Conservation (phyloP, 352 stramenopile genomes). For the Globisporangium ultimum region DNA sequence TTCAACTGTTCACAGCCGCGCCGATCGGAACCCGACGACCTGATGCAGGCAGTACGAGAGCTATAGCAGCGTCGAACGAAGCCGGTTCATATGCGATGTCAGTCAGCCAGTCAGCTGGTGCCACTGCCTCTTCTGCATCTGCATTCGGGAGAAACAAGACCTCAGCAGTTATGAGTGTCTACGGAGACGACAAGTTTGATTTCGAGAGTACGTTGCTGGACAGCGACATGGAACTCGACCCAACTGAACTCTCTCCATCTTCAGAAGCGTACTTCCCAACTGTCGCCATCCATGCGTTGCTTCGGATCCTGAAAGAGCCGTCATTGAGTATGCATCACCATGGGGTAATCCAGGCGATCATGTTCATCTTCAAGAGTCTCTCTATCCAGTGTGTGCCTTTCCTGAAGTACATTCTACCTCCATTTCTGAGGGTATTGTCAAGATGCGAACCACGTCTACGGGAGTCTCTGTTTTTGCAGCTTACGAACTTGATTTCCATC, state of each 20-base stretch:
- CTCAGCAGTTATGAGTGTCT: conserved; percentile 10
- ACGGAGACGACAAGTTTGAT: conserved; percentile 45
- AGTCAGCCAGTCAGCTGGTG: conserved; percentile 17
- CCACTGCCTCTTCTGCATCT: conserved; percentile 13
- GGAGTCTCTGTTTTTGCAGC: conserved; percentile 96
- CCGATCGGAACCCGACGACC: conserved; percentile 79
- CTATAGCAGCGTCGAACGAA: conserved; percentile 3
- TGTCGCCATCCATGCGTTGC: conserved; percentile 95
- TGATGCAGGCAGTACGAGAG: conserved; percentile 20
- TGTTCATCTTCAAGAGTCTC: conserved; percentile 98
- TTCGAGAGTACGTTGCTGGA: conserved; percentile 70
- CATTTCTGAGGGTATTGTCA: conserved; percentile 94
- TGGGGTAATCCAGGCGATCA: conserved; percentile 97
- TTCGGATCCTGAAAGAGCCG: conserved; percentile 95
- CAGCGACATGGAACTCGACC: conserved; percentile 60
- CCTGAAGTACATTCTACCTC: conserved; percentile 96
- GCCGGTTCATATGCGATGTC: conserved; percentile 14
- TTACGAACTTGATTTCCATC: conserved; percentile 95
- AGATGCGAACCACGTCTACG: conserved; percentile 89
- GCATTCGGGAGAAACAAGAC: conserved; percentile 24
- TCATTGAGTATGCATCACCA: conserved; percentile 95
- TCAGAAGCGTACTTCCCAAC: conserved; percentile 97
- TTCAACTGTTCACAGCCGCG: conserved; percentile 81
- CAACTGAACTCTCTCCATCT: conserved; percentile 61
- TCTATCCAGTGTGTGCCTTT: conserved; percentile 95